Evolutionary conservation across 2,329 filamentous ascomycete species (phyloP).

Genomic region (Neoscytalidium dimidiatum): DNA sequence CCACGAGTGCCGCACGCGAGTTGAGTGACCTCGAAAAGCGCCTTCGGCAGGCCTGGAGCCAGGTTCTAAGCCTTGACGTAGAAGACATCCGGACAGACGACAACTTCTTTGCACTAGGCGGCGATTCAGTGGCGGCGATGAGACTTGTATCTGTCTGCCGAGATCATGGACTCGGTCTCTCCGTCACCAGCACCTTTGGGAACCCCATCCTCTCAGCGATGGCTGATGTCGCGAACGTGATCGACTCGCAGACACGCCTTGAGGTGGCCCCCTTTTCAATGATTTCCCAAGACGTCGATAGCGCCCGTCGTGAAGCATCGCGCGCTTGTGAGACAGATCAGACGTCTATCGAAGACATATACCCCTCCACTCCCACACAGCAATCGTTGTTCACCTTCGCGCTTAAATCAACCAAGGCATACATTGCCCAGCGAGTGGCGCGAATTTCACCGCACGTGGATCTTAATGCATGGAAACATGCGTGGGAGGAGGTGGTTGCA

Average conservation of each 20-base stretch:
- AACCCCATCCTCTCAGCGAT: constrained; percentile 48
- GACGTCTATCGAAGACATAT: constrained; percentile 39
- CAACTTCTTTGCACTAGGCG: constrained; percentile 63
- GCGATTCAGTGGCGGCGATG: constrained; percentile 64
- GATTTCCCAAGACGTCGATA: constrained; percentile 32
- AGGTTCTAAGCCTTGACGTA: constrained; percentile 10
- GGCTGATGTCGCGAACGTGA: constrained; percentile 39
- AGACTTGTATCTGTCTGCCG: constrained; percentile 59
- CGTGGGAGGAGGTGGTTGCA: constrained; percentile 37
- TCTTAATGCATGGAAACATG: constrained; percentile 33
- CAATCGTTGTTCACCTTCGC: constrained; percentile 44
- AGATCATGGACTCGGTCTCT: constrained; percentile 50
- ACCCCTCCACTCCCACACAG: constrained; percentile 45
- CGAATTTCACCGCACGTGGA: constrained; percentile 33
- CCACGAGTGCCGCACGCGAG: neutral
- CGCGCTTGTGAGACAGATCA: constrained; percentile 31
- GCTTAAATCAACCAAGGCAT: constrained; percentile 38
- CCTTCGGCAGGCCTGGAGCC: constrained; percentile 20
- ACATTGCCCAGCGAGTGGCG: constrained; percentile 42
- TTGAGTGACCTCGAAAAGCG: constrained; percentile 3
- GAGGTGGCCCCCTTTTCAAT: constrained; percentile 38
- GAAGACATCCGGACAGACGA: constrained; percentile 55
- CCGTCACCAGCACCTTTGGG: constrained; percentile 58
- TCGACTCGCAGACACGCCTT: constrained; percentile 25
- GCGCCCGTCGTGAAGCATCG: constrained; percentile 40